phyloP scores from a whole-genome alignment of 139 green algal genomes.

The Ettlia oleoabundans region DNA sequence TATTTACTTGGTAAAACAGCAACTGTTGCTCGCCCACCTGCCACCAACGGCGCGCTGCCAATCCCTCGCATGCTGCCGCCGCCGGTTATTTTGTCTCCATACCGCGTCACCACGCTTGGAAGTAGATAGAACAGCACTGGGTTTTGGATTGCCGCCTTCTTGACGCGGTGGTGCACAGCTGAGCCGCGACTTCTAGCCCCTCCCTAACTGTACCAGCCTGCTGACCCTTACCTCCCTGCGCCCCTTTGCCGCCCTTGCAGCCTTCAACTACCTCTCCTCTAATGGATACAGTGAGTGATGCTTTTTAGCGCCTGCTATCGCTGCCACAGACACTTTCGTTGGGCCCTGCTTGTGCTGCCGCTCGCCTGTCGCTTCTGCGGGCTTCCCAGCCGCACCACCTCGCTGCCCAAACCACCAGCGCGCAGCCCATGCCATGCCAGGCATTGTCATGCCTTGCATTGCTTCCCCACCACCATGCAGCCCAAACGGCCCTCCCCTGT shows the following conservation, averaged over 20 bases:
- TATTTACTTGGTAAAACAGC: not conserved
- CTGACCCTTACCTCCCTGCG: not conserved
- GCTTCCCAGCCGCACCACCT: too few relatives aligned
- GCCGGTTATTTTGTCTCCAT: too few relatives aligned
- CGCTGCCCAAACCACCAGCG: too few relatives aligned
- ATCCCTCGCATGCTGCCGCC: not conserved
- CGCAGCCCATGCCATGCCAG: too few relatives aligned
- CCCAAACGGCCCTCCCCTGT: not conserved
- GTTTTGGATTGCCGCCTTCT: too few relatives aligned
- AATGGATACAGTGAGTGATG: slow-evolving; percentile 44
- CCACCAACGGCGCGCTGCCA: not conserved
- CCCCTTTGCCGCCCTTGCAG: slow-evolving; percentile 9
- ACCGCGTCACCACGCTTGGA: too few relatives aligned
- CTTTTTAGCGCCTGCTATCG: not conserved
- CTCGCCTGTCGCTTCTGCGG: not conserved
- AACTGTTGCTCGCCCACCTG: not conserved
- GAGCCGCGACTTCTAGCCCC: not conserved
- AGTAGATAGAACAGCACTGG: too few relatives aligned
- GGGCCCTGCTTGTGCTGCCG: not conserved
- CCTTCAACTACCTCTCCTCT: slow-evolving; percentile 57
- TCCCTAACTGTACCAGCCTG: not conserved
- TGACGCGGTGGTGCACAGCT: too few relatives aligned
- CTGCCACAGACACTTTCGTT: not conserved
- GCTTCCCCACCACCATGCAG: too few relatives aligned
- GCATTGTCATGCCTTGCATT: too few relatives aligned